phyloP scores from a whole-genome alignment of 1,284 basidiomycete genomes.

The Ganoderma sinense region DNA sequence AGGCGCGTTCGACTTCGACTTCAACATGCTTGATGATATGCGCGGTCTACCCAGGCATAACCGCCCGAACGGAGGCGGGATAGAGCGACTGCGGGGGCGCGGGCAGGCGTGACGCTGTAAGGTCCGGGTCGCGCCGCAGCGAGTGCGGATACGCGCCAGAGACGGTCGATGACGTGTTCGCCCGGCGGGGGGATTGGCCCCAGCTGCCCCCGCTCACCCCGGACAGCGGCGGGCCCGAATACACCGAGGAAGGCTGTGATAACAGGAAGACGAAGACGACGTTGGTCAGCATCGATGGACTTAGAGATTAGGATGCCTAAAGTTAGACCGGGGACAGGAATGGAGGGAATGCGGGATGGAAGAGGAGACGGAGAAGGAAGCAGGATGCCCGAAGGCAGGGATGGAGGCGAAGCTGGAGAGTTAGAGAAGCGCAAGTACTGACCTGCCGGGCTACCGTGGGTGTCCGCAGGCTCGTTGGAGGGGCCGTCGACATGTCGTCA shows the following conservation, averaged over 20 bases:
- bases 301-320: not conserved
- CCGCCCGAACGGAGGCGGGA: not conserved
- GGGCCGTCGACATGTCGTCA: slow-evolving; percentile 16
- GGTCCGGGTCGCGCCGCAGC: slow-evolving; percentile 24
- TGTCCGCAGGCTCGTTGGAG: slow-evolving; percentile 10
- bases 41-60: not conserved
- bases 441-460: slow-evolving; percentile 14
- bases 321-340: not conserved
- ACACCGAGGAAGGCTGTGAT: slow-evolving; percentile 9
- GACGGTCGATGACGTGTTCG: slow-evolving; percentile 28
- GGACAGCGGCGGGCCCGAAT: slow-evolving; percentile 10
- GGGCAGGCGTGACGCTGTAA: slow-evolving; percentile 8
- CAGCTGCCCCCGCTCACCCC: not conserved
- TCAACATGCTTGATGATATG: too few species aligned
- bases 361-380: not conserved
- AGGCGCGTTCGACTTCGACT: not conserved
- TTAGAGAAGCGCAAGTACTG: slow-evolving; percentile 2
- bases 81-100: not conserved
- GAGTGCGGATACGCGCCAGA: slow-evolving; percentile 28
- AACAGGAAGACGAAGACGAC: not conserved
- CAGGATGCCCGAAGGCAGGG: slow-evolving; percentile 8
- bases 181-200: slow-evolving; percentile 20
- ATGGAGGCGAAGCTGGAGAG: not conserved
- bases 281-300: not conserved
- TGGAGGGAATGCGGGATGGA: not conserved